Conservation (phyloP, 441 rosid species). For the Croton setiger region DNA sequence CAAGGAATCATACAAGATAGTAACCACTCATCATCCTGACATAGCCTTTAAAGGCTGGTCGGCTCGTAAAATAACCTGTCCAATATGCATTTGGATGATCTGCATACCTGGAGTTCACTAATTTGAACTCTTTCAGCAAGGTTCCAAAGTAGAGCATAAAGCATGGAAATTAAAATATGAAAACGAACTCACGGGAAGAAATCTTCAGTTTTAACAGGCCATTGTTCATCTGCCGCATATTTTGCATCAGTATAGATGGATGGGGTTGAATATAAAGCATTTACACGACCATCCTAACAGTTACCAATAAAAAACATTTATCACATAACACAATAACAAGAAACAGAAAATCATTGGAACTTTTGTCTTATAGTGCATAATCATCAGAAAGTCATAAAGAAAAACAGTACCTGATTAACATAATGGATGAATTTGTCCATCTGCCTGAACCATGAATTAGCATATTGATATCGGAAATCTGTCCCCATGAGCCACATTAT, state of each 20-base stretch:
- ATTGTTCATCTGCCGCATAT: slow-evolving; percentile 58
- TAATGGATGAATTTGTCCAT: slow-evolving; percentile 94
- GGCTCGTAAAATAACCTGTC: slow-evolving; percentile 95
- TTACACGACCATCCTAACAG: slow-evolving; percentile 84
- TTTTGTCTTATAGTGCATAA: slow-evolving; percentile 3
- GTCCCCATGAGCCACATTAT: slow-evolving; percentile 98
- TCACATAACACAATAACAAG: slow-evolving; percentile 1
- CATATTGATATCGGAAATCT: slow-evolving; percentile 92
- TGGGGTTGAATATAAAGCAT: slow-evolving; percentile 93
- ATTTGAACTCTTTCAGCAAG: slow-evolving; percentile 23
- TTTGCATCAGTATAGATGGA: slow-evolving; percentile 94
- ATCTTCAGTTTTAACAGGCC: slow-evolving; percentile 89
- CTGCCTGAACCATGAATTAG: slow-evolving; percentile 84
- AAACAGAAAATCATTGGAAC: background rate
- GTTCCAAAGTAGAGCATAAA: background rate
- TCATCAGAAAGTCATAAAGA: background rate
- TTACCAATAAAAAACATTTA: slow-evolving; percentile 21
- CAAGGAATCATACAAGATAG: slow-evolving; percentile 54
- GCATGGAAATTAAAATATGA: background rate
- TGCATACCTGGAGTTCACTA: slow-evolving; percentile 60
- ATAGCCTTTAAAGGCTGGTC: slow-evolving; percentile 82
- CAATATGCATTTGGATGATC: slow-evolving; percentile 88
- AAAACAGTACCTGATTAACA: slow-evolving; percentile 62
- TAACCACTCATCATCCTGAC: slow-evolving; percentile 86
- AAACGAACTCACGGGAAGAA: slow-evolving; percentile 79